Conservation (phyloP, 1,284 basidiomycete genomes). For the Apiotrichum porosum region DNA sequence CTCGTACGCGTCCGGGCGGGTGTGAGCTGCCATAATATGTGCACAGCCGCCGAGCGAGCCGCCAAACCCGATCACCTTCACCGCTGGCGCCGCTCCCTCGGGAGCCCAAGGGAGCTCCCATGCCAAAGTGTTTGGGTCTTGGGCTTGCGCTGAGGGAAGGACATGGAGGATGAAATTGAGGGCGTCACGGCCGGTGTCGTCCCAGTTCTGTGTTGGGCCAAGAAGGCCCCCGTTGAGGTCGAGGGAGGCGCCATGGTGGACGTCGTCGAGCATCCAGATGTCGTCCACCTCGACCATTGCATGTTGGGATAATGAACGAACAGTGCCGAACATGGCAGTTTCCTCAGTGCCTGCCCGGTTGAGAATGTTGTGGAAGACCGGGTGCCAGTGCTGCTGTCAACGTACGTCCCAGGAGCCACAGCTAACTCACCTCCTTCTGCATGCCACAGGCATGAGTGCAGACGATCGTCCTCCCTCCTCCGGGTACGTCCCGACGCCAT, state of each 20-base stretch:
- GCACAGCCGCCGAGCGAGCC: constrained; percentile 77
- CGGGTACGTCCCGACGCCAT: too few relatives aligned
- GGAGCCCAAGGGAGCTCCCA: constrained; percentile 39
- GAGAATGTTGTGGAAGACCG: constrained; percentile 54
- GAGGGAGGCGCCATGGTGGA: constrained; percentile 71
- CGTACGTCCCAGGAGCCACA: not conserved
- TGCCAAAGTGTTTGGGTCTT: not conserved
- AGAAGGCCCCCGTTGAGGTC: constrained; percentile 59
- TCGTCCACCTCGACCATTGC: constrained; percentile 56
- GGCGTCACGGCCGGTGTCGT: constrained; percentile 46
- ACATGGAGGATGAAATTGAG: constrained; percentile 47
- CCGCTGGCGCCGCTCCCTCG: constrained; percentile 38
- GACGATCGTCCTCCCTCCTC: constrained; percentile 60
- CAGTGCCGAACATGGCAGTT: constrained; percentile 3
- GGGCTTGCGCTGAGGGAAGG: constrained; percentile 39
- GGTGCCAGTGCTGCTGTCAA: constrained; percentile 55
- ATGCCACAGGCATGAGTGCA: constrained; percentile 75
- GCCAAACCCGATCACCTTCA: constrained; percentile 57
- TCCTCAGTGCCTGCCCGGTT: not conserved
- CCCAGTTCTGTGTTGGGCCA: constrained; percentile 40
- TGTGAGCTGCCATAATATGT: constrained; percentile 58
- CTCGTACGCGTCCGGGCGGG: constrained; percentile 63
- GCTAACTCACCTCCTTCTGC: constrained; percentile 63
- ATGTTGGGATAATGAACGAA: not conserved
- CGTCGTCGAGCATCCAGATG: constrained; percentile 71